phyloP scores from a whole-genome alignment of 805 yeast genomes.

The Blastobotrys peoriensis region DNA sequence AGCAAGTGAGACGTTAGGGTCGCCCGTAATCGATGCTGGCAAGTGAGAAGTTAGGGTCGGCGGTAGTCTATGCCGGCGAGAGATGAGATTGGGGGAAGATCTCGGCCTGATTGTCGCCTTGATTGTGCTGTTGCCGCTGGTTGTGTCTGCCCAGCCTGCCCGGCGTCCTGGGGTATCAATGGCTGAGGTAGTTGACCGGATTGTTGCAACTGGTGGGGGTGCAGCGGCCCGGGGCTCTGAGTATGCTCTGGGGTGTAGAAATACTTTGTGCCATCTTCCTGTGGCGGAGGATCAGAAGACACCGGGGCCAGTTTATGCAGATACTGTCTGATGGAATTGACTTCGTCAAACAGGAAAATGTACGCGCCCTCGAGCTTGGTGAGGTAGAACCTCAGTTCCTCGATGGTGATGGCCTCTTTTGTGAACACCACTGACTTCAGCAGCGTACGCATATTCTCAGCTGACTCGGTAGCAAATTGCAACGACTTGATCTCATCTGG shows the following conservation, averaged over 20 bases:
- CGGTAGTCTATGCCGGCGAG: not conserved
- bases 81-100: too few species aligned
- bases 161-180: too few species aligned
- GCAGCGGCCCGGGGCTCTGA: not conserved
- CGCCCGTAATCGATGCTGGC: too few species aligned
- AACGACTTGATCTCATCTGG: conserved; percentile 33
- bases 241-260: not conserved
- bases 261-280: not conserved
- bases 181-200: too few species aligned
- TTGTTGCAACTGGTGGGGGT: not conserved
- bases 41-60: not conserved
- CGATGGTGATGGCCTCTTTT: conserved; percentile 10
- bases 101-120: too few species aligned
- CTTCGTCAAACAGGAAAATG: conserved; percentile 32
- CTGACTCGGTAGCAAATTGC: conserved; percentile 17
- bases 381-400: conserved; percentile 37
- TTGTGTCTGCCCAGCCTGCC: too few species aligned
- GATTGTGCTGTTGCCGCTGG: too few species aligned
- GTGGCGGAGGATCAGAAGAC: conserved; percentile 23
- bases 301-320: conserved; percentile 26
- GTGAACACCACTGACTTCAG: not conserved
- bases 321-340: conserved; percentile 25
- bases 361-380: conserved; percentile 45
- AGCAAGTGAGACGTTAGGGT: too few species aligned
- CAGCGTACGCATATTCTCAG: conserved; percentile 34